Percentiles rank a stretch among this genome's conserved stretches.
These are phyloP conservation scores for Leptomonas pyrrhocoris DNA, from an alignment of 208 protist species.

Conservation along the genomic window DNA sequence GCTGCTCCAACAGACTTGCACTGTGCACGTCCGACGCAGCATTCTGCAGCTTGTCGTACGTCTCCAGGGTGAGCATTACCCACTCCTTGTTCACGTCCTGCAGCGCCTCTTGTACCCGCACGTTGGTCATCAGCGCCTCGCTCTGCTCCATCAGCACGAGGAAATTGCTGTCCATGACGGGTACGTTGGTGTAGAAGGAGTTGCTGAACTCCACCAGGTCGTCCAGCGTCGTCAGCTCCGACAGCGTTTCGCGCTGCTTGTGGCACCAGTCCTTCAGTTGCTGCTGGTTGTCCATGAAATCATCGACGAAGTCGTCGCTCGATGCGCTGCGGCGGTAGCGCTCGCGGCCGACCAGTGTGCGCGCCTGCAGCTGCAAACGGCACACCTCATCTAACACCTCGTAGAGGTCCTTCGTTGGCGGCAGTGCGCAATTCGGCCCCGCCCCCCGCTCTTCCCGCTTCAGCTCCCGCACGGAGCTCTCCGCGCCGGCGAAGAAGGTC, in stretches of 20 bases:
- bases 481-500: constrained; percentile 44
- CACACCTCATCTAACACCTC: constrained; percentile 64
- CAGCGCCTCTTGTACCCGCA: constrained; percentile 67
- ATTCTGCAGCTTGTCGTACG: constrained; percentile 64
- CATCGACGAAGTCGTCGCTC: constrained; percentile 58
- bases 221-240: constrained; percentile 45
- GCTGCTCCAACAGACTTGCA: constrained; percentile 43
- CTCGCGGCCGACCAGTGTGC: constrained; percentile 69
- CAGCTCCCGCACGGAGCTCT: constrained; percentile 43
- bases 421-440: constrained; percentile 16
- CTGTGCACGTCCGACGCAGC: constrained; percentile 46
- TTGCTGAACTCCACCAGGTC: constrained; percentile 72
- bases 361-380: constrained; percentile 75
- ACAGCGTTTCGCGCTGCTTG: constrained; percentile 77
- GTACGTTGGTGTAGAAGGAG: constrained; percentile 74
- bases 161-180: constrained; percentile 89
- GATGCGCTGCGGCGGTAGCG: constrained; percentile 54
- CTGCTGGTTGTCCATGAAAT: constrained; percentile 67
- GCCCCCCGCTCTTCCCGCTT: constrained; percentile 40
- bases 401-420: constrained; percentile 50
- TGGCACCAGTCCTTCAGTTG: constrained; percentile 80
- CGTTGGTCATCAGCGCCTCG: constrained; percentile 56
- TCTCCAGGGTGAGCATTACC: constrained; percentile 61
- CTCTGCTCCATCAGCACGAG: constrained; percentile 78
- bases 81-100: constrained; percentile 76